Evolutionary conservation across 495 filamentous ascomycete genomes (phyloP).

Genomic region (Aspergillus steynii): DNA sequence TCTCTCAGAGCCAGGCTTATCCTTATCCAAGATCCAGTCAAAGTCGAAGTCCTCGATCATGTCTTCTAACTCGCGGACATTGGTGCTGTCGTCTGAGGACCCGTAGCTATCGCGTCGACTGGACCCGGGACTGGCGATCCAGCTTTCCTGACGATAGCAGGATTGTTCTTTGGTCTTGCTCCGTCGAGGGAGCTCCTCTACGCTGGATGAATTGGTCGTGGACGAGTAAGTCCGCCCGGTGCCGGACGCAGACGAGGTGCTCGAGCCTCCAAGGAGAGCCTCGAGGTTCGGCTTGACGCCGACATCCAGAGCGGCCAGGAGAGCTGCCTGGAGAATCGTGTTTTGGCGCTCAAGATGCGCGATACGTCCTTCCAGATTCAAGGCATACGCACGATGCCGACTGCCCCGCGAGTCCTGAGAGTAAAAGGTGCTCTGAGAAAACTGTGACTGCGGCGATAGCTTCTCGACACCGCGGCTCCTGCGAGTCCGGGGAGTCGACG

Average conservation of each 20-base stretch:
- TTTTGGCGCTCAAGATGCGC: conserved; percentile 47
- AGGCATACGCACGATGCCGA: conserved; percentile 16
- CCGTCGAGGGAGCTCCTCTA: conserved; percentile 9
- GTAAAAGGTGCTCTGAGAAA: conserved; percentile 24
- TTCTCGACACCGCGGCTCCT: conserved; percentile 23
- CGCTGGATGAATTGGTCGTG: conserved; percentile 16
- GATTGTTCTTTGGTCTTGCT: conserved; percentile 5
- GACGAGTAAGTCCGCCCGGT: conserved; percentile 23
- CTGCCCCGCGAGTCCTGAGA: conserved; percentile 25
- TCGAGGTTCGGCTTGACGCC: conserved; percentile 31
- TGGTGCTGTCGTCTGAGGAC: conserved; percentile 21
- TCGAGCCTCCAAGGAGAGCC: conserved; percentile 24
- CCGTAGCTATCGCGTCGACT: conserved; percentile 19
- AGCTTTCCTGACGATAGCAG: conserved; percentile 33
- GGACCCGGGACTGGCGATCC: conserved; percentile 27
- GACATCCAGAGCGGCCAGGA: conserved; percentile 42
- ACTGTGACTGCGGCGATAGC: conserved; percentile 26
- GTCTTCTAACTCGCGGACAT: conserved; percentile 35
- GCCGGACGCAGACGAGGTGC: conserved; percentile 18
- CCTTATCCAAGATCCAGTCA: conserved; percentile 37
- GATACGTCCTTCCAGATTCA: conserved; percentile 39
- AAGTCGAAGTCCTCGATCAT: conserved; percentile 43
- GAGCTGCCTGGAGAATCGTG: conserved; percentile 46
- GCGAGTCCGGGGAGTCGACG: conserved; percentile 31
- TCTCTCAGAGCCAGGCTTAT: too few relatives aligned